Evolutionary conservation across 208 protist species (phyloP), one percentile per base, ranked within the genome.

Genomic region (Acanthamoeba healyi): DNA sequence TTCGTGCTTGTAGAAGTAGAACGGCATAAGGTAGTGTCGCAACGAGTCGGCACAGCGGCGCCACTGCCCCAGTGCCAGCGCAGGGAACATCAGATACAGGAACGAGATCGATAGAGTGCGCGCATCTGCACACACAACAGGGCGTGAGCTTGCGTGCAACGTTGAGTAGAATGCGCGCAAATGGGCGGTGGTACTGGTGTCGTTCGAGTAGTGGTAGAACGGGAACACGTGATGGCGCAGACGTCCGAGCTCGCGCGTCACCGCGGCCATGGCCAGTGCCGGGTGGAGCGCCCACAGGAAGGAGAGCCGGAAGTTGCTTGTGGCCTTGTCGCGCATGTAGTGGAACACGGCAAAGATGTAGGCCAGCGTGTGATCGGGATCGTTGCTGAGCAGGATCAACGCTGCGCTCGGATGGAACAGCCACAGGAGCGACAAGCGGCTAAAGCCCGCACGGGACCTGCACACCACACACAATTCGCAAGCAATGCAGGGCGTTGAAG

Each of bases 271-370:
- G 32, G 70, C 70, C 70, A 79, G 40, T 10, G 70, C 70, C 9
- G 70, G 70, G 32, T 79, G 70, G 22, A 79, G 70, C 5, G 70
- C 70, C 70, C 70, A 79, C 70, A 79, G 24, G 70, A 79, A 79
- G 15, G 70, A 79, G 34, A 79, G 70, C 36, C 70, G 70, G 70
- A 38, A 79, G 40, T 79, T 79, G 70, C 70, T 17, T 12, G 70
- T 49, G 40, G 38, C 70, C 32, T 79, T 79, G 70, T 79, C 70
- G 70, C 70, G 70, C 70, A 79, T 79, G 70, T 79, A 79, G 40
- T 79, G 70, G 70, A 79, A 79, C 2, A 79, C 38, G 38, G 70
- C 10, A 9, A 79, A 79, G 70, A 46, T 34, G 24, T 79, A 79
- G 70, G 70, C 70, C 38, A 79, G 70, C 40, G 70, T 49, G 40